Evolutionary conservation across 805 yeast genomes (phyloP), one percentile per base, ranked within the genome.

Genomic region (Candida tallmaniae): DNA sequence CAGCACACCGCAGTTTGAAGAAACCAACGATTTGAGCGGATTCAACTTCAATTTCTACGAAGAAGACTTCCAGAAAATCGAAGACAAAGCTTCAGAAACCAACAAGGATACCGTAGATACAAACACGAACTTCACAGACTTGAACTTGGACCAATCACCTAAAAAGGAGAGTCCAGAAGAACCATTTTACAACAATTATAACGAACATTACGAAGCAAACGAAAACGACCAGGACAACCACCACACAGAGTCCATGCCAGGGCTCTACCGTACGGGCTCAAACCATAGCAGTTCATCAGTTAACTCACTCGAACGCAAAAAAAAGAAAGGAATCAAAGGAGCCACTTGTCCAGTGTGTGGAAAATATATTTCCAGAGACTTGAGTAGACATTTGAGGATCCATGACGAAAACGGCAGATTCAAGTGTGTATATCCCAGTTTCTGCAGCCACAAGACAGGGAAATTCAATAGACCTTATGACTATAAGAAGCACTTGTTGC

Each of bases 381-480:
- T 62, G 31, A 60, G 64, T 5, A 45, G 73, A 26, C 73, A 66
- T 42, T 52, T 65, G 54, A 50, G 73, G 24, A 66, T 62, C 27
- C 73, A 66, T 47, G 62, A 66, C 41, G 69, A 62, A 31, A 49
- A 60, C 7, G 70, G 71, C 3, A 43, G 73, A 17, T 66, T 66
- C 38, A 63, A 60, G 41, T 66, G 73, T 42, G 62, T 64, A 13
- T 66, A 58, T 39, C 70, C 71, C 1, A 49, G 44, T 18, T 51
- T 49, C 52, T 66, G 73, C 46, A 61, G 54, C 36, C 73, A 66
- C 39, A 59, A 61, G 39, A 63, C 70, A 0, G 59, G 65, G 29
- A 52, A 66, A 36, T 66, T 66, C 42, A 66, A 66, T 44, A 50
- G 73, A 23, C 73, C 73, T 1, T 66, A 66, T 38, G 73, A 66